Evolutionary conservation across 2,329 filamentous ascomycete species (phyloP).

Genomic region (Cordyceps fumosorosea): DNA sequence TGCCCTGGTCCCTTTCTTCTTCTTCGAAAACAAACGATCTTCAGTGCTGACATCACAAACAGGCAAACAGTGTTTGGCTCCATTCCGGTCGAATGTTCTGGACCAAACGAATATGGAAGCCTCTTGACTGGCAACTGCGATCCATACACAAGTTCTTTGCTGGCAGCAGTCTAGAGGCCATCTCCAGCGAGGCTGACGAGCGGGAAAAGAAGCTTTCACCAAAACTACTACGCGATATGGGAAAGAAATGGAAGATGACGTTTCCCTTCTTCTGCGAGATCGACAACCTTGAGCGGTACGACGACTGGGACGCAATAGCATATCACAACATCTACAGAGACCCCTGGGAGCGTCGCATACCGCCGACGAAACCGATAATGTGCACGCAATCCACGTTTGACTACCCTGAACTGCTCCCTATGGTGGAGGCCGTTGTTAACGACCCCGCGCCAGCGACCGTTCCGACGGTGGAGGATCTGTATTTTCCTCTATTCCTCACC

Average conservation of each 20-base stretch:
- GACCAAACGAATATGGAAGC: constrained; percentile 2
- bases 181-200: not conserved
- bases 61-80: not conserved
- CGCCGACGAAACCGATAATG: not conserved
- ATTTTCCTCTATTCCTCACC: no score
- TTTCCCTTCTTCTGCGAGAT: constrained; percentile 9
- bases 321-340: constrained; percentile 4
- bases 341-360: not conserved
- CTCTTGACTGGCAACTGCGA: not conserved
- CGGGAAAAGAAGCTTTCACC: not conserved
- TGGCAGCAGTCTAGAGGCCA: not conserved
- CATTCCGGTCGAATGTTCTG: not conserved
- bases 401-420: not conserved
- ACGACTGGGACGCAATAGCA: not conserved
- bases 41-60: not conserved
- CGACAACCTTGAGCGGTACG: not conserved
- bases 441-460: no score
- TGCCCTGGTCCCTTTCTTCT: not conserved
- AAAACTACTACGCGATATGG: not conserved
- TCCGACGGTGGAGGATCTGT: no score
- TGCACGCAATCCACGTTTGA: not conserved
- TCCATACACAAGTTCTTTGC: not conserved
- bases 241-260: not conserved
- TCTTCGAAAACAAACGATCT: no score
- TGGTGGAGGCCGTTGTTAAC: no score